phyloP scores from a whole-genome alignment of 2,329 filamentous ascomycete genomes.

The Diaporthe destruens region DNA sequence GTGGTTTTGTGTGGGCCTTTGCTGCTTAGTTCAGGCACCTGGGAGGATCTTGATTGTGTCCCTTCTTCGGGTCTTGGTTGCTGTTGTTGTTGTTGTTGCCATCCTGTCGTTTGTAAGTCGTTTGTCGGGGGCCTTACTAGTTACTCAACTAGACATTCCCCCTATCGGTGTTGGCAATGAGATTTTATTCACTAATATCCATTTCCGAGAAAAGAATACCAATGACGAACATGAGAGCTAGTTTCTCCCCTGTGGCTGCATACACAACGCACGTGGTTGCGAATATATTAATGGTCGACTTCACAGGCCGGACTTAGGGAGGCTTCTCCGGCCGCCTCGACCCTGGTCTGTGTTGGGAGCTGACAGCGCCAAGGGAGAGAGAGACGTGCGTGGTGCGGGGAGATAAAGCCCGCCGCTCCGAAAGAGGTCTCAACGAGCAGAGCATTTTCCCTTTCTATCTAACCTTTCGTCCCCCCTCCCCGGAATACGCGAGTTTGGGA shows the following conservation, averaged over 20 bases:
- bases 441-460: constrained; percentile 23
- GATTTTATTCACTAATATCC: neutral
- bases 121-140: neutral
- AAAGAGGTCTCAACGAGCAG: constrained; percentile 19
- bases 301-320: constrained; percentile 35
- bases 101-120: constrained; percentile 5
- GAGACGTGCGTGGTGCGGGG: constrained; percentile 34
- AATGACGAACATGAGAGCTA: too few species aligned
- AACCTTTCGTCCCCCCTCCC: constrained; percentile 1
- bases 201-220: neutral
- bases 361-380: neutral
- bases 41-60: constrained; percentile 38
- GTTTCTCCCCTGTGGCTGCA: neutral
- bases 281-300: too few species aligned
- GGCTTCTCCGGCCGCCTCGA: constrained; percentile 9
- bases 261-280: neutral
- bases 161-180: neutral
- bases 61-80: constrained; percentile 11
- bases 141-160: neutral
- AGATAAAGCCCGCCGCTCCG: constrained; percentile 27
- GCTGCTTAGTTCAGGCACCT: constrained; percentile 37
- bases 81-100: constrained; percentile 39
- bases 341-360: neutral
- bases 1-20: constrained; percentile 48
- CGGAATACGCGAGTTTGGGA: neutral